Percentiles rank a stretch among this genome's conserved stretches.
Conservation (phyloP, 768 basidiomycete genomes). For the Paxillus rubicundulus region DNA sequence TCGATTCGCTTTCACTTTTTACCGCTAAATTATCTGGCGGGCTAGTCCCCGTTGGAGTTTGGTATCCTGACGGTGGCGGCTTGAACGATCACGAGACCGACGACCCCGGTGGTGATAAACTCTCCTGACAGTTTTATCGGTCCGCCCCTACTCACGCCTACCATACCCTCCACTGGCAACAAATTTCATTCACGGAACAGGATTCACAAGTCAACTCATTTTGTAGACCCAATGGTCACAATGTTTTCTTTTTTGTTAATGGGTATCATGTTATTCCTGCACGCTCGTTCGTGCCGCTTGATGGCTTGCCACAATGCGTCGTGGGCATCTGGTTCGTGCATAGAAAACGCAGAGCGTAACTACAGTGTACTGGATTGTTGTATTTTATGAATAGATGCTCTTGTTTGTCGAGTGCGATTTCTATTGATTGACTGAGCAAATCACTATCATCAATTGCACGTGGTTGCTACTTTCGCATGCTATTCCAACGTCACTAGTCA, state of each 20-base stretch:
- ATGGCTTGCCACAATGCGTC: conserved; percentile 11
- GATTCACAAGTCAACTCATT: conserved; percentile 2
- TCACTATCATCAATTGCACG: no score
- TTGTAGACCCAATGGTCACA: neutral
- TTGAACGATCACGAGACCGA: conserved; percentile 33
- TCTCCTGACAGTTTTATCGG: conserved; percentile 21
- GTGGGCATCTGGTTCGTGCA: conserved; percentile 6
- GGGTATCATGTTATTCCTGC: conserved; percentile 10
- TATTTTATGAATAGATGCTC: neutral
- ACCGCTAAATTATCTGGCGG: conserved; percentile 13
- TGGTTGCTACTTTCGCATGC: no score
- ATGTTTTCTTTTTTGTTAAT: conserved; percentile 14
- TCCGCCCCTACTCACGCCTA: conserved; percentile 19
- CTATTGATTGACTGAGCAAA: no score
- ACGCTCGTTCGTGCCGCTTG: conserved; percentile 4
- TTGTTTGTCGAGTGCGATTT: no score
- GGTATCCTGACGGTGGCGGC: conserved; percentile 7
- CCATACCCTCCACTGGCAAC: conserved; percentile 16
- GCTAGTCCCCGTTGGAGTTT: conserved; percentile 18
- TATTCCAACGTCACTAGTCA: no score
- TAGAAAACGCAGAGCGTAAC: conserved; percentile 14
- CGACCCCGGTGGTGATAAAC: conserved; percentile 44
- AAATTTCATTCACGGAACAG: neutral
- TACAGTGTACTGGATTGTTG: neutral
- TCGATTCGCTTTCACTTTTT: conserved; percentile 11